Evolutionary conservation across 2,329 filamentous ascomycete species (phyloP), one percentile per base, ranked within the genome.

Genomic region (Chaetomium sp.): DNA sequence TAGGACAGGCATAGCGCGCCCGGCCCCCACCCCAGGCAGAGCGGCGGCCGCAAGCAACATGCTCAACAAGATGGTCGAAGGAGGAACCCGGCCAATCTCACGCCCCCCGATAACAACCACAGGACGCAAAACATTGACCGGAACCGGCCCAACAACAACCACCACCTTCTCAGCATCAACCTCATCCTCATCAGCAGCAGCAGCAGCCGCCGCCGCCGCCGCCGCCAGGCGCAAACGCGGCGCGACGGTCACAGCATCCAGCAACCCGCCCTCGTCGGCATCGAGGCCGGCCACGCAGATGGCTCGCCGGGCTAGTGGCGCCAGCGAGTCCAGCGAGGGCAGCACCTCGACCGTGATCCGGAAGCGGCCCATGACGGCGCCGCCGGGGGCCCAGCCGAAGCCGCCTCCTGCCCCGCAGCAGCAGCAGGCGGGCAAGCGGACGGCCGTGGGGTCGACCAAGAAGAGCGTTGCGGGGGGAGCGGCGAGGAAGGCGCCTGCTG

Each of bases 301-400:
- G 42, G 78, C 78, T 62, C 80, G 82, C 66, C 82, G 85, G 74
- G 76, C 79, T 72, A 90, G 88, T 71, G 82, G 78, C 69, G 81
- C 79, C 63, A 90, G 87, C 73, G 87, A 87, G 72, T 81, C 84
- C 19, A 90, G 87, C 70, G 85, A 89, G 62, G 81, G 78, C 5
- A 91, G 87, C 74, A 84, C 83, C 16, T 83, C 85, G 8, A 90
- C 89, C 0, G 86, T 90, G 25, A 81, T 89, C 51, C 84, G 83
- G 75, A 89, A 85, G 74, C 74, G 79, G 21, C 73, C 78, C 31
- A 74, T 78, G 4, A 72, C 74, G 4, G 72, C 75, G 21, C 70
- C 76, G 33, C 67, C 74, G n/a, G 76, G 78, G 3, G 75, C 75
- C 13, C 72, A 78, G 31, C 71, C 77, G 6, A 65, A 61, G n/a